Conservation (phyloP, 169 alveolate species). For the Cryptosporidium sp. region DNA sequence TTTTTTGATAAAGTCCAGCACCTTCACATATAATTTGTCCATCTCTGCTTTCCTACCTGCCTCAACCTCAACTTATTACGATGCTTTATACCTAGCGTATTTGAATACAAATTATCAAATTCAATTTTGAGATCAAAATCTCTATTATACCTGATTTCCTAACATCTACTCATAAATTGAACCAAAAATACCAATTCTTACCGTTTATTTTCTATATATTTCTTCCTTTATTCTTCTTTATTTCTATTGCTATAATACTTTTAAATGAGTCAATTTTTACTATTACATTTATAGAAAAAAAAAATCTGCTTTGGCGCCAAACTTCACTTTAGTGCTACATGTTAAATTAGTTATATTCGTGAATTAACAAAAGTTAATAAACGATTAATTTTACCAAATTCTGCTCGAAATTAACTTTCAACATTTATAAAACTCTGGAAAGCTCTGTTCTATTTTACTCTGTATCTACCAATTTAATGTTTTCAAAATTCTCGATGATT, state of each 20-base stretch:
- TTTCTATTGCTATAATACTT: too few species aligned
- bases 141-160: not conserved
- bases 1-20: constrained; percentile 7
- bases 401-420: not conserved
- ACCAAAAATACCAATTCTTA: not conserved
- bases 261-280: not conserved
- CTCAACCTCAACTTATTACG: too few species aligned
- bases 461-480: not conserved
- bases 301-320: constrained; percentile 11
- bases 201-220: not conserved
- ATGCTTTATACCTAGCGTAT: not conserved
- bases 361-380: not conserved
- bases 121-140: not conserved
- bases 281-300: not conserved
- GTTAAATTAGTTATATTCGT: not conserved
- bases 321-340: not conserved
- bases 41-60: not conserved
- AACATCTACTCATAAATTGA: too few species aligned
- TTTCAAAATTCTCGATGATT: constrained; percentile 23
- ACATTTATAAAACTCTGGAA: not conserved
- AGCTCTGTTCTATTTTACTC: not conserved
- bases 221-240: too few species aligned
- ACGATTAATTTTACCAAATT: not conserved
- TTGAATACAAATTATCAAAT: not conserved
- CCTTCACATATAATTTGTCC: constrained; percentile 17